These are phyloP conservation scores for Kluyveromyces siamensis DNA, from an alignment of 805 yeast species.

Conservation along the genomic window DNA sequence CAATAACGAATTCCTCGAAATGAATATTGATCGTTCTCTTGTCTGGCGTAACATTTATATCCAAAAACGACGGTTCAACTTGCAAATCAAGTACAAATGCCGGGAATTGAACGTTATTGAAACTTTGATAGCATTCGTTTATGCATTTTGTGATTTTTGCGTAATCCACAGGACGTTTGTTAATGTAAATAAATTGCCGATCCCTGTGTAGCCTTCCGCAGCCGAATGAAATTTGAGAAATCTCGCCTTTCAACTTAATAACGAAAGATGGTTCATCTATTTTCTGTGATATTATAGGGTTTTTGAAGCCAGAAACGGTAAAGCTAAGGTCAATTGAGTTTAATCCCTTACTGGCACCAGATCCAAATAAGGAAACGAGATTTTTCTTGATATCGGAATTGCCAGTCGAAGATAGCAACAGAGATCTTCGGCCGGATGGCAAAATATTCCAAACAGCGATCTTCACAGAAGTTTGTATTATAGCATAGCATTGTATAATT, in stretches of 20 bases:
- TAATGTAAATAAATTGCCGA: constrained; percentile 67
- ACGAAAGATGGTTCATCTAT: constrained; percentile 22
- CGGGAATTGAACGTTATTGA: constrained; percentile 68
- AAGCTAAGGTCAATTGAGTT: constrained; percentile 38
- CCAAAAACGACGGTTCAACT: constrained; percentile 46
- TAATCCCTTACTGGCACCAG: constrained; percentile 52
- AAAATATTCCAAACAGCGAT: constrained; percentile 51
- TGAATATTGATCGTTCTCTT: constrained; percentile 66
- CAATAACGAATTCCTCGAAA: constrained; percentile 52
- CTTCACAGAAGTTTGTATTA: constrained; percentile 50
- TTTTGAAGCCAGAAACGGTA: constrained; percentile 20
- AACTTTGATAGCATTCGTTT: constrained; percentile 65
- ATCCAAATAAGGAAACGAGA: constrained; percentile 62
- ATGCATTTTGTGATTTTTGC: constrained; percentile 47
- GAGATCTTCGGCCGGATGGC: constrained; percentile 38
- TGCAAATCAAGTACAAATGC: constrained; percentile 52
- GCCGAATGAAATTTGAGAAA: constrained; percentile 76
- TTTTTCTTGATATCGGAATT: constrained; percentile 41
- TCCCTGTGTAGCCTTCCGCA: constrained; percentile 64
- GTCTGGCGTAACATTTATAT: constrained; percentile 88
- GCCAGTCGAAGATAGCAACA: constrained; percentile 54
- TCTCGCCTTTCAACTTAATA: constrained; percentile 43
- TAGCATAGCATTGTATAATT: constrained; percentile 56
- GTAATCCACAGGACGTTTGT: constrained; percentile 63
- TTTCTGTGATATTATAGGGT: constrained; percentile 10